phyloP scores from a whole-genome alignment of 2,329 filamentous ascomycete genomes.

The Cladosporium sp. region DNA sequence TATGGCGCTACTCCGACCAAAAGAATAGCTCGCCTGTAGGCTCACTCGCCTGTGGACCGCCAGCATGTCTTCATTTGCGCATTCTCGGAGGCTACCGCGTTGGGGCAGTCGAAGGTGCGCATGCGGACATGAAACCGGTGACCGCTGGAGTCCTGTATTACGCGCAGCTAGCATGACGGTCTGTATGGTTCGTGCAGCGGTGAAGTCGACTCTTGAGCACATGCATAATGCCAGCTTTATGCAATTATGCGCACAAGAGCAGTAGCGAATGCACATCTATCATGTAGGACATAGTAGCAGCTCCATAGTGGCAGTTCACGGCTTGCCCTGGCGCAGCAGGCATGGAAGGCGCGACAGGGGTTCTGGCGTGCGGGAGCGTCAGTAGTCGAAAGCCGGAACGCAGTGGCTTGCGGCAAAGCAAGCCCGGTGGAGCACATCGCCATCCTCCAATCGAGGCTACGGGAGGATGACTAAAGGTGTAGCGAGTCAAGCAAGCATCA shows the following conservation, averaged over 20 bases:
- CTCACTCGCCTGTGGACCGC: conserved; percentile 3
- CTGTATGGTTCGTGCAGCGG: background rate
- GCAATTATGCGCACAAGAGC: background rate
- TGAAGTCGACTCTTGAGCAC: background rate
- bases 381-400: background rate
- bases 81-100: background rate
- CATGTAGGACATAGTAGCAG: background rate
- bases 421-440: conserved; percentile 2
- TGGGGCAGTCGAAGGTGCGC: background rate
- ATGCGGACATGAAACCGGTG: background rate
- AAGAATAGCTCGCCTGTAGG: background rate
- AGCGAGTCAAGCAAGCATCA: conserved; percentile 1
- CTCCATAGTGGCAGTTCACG: conserved; percentile 3
- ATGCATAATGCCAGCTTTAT: background rate
- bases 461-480: conserved; percentile 10
- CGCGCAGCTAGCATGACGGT: background rate
- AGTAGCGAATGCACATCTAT: background rate
- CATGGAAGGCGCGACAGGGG: background rate
- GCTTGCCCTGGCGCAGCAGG: background rate
- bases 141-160: background rate
- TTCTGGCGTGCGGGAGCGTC: background rate
- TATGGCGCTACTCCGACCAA: background rate
- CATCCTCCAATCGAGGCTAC: background rate
- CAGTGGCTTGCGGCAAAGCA: conserved; percentile 2
- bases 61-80: background rate